Evolutionary conservation across 2,329 filamentous ascomycete genomes (phyloP).

Genomic region (Sporothrix mexicana): DNA sequence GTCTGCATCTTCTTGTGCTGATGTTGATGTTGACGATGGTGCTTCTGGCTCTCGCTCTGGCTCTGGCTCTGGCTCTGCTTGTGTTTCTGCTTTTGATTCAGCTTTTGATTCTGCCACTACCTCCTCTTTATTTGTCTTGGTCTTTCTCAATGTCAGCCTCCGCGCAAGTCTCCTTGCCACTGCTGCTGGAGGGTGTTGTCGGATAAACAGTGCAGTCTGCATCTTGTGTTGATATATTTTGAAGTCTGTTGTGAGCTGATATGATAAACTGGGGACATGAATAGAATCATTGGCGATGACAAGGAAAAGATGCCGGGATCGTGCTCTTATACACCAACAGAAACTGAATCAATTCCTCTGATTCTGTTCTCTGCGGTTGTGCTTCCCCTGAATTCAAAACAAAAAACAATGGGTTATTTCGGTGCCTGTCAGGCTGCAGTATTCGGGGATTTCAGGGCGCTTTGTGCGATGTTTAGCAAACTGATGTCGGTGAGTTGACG

Average conservation of each 20-base stretch:
- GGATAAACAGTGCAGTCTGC: constrained; percentile 23
- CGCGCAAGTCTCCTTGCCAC: too few species aligned
- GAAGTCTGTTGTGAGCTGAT: neutral
- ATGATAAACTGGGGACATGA: neutral
- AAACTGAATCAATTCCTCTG: neutral
- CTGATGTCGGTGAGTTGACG: too few species aligned
- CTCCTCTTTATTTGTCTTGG: neutral
- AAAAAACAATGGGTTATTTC: neutral
- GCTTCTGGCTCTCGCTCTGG: neutral
- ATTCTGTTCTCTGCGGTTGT: neutral
- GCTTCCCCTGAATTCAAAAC: neutral
- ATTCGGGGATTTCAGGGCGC: neutral
- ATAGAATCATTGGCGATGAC: neutral
- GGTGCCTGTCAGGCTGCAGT: constrained; percentile 21
- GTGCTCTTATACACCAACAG: neutral
- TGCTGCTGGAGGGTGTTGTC: neutral
- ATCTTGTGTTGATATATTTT: neutral
- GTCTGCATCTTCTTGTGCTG: neutral
- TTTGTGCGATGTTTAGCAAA: neutral
- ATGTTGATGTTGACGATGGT: neutral
- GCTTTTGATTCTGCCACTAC: too few species aligned
- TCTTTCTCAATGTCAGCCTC: too few species aligned
- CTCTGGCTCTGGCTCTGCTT: neutral
- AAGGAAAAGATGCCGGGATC: too few species aligned
- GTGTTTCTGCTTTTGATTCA: too few species aligned